Evolutionary conservation across 2,329 filamentous ascomycete genomes (phyloP).

Genomic region (Fusarium verrucosum): DNA sequence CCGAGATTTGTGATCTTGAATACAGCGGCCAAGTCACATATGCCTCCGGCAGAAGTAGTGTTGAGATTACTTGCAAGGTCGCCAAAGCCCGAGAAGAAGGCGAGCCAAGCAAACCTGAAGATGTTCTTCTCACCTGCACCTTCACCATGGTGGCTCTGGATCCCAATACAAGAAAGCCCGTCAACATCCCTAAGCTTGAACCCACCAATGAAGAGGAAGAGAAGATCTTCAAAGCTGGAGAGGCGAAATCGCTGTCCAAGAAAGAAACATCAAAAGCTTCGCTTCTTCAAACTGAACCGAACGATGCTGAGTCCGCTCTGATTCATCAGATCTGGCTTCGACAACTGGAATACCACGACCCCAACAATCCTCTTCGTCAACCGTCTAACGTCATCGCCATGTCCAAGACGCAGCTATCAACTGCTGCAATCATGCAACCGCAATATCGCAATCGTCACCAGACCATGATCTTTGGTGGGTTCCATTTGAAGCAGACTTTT

Average conservation of each 20-base stretch:
- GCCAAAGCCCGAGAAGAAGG: slow-evolving; percentile 71
- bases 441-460: slow-evolving; percentile 46
- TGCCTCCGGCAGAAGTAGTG: slow-evolving; percentile 75
- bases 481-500: slow-evolving; percentile 47
- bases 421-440: slow-evolving; percentile 46
- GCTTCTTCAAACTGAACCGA: slow-evolving; percentile 42
- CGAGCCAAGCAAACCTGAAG: slow-evolving; percentile 57
- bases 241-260: slow-evolving; percentile 42
- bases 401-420: slow-evolving; percentile 43
- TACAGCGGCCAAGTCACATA: slow-evolving; percentile 71
- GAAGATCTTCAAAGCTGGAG: slow-evolving; percentile 41
- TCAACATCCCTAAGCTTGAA: slow-evolving; percentile 39
- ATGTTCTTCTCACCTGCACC: slow-evolving; percentile 56
- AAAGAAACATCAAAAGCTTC: slow-evolving; percentile 40
- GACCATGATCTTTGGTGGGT: slow-evolving; percentile 47
- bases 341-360: slow-evolving; percentile 45
- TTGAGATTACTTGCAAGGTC: slow-evolving; percentile 79
- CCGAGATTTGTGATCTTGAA: slow-evolving; percentile 81
- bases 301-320: slow-evolving; percentile 44
- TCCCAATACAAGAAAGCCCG: slow-evolving; percentile 43
- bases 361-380: slow-evolving; percentile 41
- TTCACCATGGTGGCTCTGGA: slow-evolving; percentile 48
- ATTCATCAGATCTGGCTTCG: slow-evolving; percentile 46
- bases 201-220: slow-evolving; percentile 44
- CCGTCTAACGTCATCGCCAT: slow-evolving; percentile 42